phyloP scores from a whole-genome alignment of 2,329 filamentous ascomycete genomes.

The Coleophoma cylindrospora region DNA sequence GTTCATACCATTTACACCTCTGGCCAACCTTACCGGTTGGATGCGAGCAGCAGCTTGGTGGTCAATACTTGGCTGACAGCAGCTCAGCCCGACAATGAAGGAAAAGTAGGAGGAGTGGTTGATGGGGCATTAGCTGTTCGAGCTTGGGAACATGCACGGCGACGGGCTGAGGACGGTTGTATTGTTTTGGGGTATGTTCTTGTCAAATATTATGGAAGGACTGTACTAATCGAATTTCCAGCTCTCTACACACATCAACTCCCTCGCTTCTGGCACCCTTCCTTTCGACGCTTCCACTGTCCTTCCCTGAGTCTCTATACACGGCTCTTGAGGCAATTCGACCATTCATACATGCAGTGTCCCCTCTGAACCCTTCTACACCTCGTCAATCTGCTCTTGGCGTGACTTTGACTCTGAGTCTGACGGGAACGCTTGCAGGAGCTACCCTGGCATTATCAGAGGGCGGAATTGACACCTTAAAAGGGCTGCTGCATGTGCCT shows the following conservation, averaged over 20 bases:
- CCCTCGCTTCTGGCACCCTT: conserved; percentile 83
- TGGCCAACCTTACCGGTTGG: conserved; percentile 77
- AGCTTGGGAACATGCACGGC: conserved; percentile 94
- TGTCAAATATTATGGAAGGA: background rate
- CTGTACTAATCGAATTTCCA: conserved; percentile 29
- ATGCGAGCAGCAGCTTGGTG: conserved; percentile 84
- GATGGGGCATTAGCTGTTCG: conserved; percentile 73
- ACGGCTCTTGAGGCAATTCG: conserved; percentile 76
- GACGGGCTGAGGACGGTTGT: conserved; percentile 92
- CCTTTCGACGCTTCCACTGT: conserved; percentile 72
- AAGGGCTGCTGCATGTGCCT: conserved; percentile 77
- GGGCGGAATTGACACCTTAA: conserved; percentile 78
- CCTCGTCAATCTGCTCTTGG: conserved; percentile 77
- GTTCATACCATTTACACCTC: conserved; percentile 85
- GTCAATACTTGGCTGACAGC: conserved; percentile 95
- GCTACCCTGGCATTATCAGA: conserved; percentile 76
- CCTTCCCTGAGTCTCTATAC: conserved; percentile 69
- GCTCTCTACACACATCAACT: conserved; percentile 82
- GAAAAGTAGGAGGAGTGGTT: conserved; percentile 69
- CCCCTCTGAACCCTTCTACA: conserved; percentile 82
- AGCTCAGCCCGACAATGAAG: conserved; percentile 62
- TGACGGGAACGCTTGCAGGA: conserved; percentile 72
- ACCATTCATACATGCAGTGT: conserved; percentile 83
- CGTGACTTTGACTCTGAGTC: conserved; percentile 74
- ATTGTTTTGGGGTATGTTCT: conserved; percentile 74